Conservation (phyloP, 2,329 filamentous ascomycete genomes). For the Fusarium pseudograminearum region DNA sequence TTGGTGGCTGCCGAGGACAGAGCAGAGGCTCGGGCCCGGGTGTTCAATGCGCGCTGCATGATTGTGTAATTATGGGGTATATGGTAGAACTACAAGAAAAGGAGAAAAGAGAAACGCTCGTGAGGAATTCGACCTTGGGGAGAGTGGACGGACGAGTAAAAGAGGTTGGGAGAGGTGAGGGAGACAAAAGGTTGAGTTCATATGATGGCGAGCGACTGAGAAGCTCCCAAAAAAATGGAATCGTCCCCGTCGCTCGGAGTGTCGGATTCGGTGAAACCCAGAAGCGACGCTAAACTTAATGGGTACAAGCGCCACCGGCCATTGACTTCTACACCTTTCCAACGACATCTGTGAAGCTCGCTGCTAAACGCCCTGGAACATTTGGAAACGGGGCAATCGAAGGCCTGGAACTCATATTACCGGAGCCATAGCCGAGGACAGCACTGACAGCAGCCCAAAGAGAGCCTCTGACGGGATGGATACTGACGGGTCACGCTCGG, state of each 20-base stretch:
- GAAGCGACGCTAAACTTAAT: conserved; percentile 48
- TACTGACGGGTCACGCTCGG: conserved; percentile 40
- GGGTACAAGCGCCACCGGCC: conserved; percentile 47
- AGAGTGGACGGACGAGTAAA: conserved; percentile 37
- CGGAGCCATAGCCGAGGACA: conserved; percentile 42
- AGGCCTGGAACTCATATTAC: conserved; percentile 38
- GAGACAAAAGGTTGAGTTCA: conserved; percentile 39
- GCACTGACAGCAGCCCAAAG: conserved; percentile 2
- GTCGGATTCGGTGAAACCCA: conserved; percentile 56
- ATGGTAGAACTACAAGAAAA: conserved; percentile 48
- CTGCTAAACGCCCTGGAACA: conserved; percentile 27
- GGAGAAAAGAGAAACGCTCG: conserved; percentile 46
- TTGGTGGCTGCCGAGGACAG: conserved; percentile 76
- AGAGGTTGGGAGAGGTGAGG: conserved; percentile 32
- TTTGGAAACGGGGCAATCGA: conserved; percentile 9
- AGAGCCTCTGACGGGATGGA: conserved; percentile 22
- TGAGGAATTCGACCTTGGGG: conserved; percentile 47
- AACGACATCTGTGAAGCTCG: conserved; percentile 49
- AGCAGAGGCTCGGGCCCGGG: conserved; percentile 81
- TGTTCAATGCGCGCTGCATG: conserved; percentile 97
- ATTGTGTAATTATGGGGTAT: conserved; percentile 57
- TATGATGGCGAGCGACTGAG: conserved; percentile 47
- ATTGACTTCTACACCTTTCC: conserved; percentile 54
- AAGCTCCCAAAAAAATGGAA: conserved; percentile 55
- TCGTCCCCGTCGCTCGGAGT: conserved; percentile 51